Evolutionary conservation across 2,329 filamentous ascomycete genomes (phyloP), one percentile per base, ranked within the genome.

Genomic region (Apiospora aurea): DNA sequence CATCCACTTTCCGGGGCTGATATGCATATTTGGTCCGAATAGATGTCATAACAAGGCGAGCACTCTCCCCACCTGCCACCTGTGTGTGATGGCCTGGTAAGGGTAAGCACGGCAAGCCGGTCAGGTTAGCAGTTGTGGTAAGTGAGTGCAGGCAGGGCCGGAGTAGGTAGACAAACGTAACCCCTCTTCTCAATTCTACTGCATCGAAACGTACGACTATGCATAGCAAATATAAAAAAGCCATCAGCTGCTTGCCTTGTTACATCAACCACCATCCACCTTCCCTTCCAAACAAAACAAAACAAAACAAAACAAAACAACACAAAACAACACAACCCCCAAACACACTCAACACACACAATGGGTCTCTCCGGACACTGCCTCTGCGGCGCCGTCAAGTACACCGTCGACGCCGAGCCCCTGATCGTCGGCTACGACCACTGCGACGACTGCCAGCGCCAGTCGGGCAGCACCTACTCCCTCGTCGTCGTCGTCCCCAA

Each of bases 401-500:
- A 94, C 87, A 87, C 87, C 79, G 86, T 87, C 76, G 79, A 81
- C 71, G 76, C 77, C 64, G 76, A 77, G 4, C 79, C 79, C 67
- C 72, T 78, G 74, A 78, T 81, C 73, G 83, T 88, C 69, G 91
- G 87, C 75, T 92, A 93, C 80, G 92, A 93, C 79, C 91, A 93
- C 85, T 93, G 91, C 78, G 91, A 93, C 79, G 91, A 92, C 82
- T 93, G 91, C 86, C 91, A 93, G 83, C 90, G 91, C 78, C 91
- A 93, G 83, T 88, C 83, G 69, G 91, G 91, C 75, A 92, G 90
- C 24, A 92, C 91, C 72, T 93, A 93, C 82, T 92, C 91, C 70
- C 89, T 92, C 73, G 90, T 93, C 75, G 85, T 75, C 72, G 89
- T 92, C 73, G 90, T 92, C 72, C 88, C 86, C 79, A 92, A 92